phyloP scores from a whole-genome alignment of 179 eudicot genomes.

The Corrigiola litoralis region DNA sequence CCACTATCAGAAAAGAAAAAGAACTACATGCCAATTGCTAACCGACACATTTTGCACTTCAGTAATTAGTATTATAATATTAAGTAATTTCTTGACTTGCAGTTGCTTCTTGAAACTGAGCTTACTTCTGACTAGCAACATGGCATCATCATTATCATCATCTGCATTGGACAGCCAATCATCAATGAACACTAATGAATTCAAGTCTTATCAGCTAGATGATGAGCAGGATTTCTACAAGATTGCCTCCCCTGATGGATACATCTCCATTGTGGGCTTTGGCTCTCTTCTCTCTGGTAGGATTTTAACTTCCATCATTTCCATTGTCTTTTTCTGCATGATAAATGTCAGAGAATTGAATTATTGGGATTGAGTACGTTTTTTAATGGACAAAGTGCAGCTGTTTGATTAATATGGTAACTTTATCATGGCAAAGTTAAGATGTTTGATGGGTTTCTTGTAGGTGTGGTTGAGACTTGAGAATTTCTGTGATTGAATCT shows the following conservation, averaged over 20 bases:
- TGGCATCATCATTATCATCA: slow-evolving; percentile 5
- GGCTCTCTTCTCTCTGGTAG: slow-evolving; percentile 91
- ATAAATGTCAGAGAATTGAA: too few relatives aligned
- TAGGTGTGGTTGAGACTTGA: not conserved
- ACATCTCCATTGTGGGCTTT: slow-evolving; percentile 71
- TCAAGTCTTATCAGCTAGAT: slow-evolving; percentile 39
- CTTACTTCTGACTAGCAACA: too few relatives aligned
- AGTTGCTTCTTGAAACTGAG: too few relatives aligned
- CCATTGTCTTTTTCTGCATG: not conserved
- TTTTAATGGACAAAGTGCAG: too few relatives aligned
- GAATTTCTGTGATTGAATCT: not conserved
- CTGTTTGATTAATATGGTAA: too few relatives aligned
- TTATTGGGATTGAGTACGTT: too few relatives aligned
- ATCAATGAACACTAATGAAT: slow-evolving; percentile 9
- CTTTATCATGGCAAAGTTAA: too few relatives aligned
- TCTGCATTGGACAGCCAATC: not conserved
- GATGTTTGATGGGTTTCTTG: not conserved
- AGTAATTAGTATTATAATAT: too few relatives aligned
- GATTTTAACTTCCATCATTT: not conserved
- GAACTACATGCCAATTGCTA: too few relatives aligned
- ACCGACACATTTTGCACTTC: too few relatives aligned
- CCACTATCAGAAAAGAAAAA: too few relatives aligned
- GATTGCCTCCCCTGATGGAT: slow-evolving; percentile 48
- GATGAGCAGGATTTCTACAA: slow-evolving; percentile 58
- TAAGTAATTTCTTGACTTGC: too few relatives aligned